These are phyloP conservation scores for Abelmoschus esculentus DNA, from an alignment of 345 rosid species.

Conservation along the genomic window DNA sequence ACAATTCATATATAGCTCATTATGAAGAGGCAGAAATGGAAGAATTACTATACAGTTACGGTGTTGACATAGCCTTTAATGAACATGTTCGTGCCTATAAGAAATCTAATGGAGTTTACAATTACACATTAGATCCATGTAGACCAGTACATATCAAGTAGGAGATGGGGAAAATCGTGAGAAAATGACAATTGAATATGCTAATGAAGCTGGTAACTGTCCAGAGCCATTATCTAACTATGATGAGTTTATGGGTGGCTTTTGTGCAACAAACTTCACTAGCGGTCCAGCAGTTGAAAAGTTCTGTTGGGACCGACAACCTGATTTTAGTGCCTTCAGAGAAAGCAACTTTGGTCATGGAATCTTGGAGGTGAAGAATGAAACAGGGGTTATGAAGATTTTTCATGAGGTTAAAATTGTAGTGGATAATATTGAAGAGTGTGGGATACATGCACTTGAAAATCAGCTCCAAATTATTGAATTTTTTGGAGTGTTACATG, in stretches of 20 bases:
- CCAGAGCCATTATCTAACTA: constrained; percentile 54
- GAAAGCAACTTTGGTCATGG: constrained; percentile 97
- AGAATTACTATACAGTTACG: constrained; percentile 49
- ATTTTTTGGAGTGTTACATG: no score
- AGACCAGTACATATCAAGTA: constrained; percentile 62
- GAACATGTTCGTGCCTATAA: constrained; percentile 92
- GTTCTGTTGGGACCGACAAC: constrained; percentile 91
- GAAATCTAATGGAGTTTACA: constrained; percentile 83
- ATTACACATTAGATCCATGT: constrained; percentile 71
- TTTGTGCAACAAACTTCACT: constrained; percentile 74
- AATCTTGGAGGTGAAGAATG: constrained; percentile 57
- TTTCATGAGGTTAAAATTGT: no score
- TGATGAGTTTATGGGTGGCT: constrained; percentile 47
- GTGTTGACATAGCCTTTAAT: constrained; percentile 73
- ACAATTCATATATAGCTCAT: constrained; percentile 61
- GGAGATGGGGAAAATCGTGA: constrained; percentile 73
- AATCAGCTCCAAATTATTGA: no score
- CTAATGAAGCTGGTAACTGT: constrained; percentile 84
- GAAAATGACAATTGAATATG: constrained; percentile 59
- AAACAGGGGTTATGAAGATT: no score
- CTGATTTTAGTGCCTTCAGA: constrained; percentile 82
- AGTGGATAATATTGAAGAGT: no score
- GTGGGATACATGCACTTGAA: no score
- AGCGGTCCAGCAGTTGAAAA: constrained; percentile 58
- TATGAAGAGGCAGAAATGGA: constrained; percentile 90